Evolutionary conservation across 148 eudicot genomes (phyloP).

Genomic region (Rhododendron mucronatum): DNA sequence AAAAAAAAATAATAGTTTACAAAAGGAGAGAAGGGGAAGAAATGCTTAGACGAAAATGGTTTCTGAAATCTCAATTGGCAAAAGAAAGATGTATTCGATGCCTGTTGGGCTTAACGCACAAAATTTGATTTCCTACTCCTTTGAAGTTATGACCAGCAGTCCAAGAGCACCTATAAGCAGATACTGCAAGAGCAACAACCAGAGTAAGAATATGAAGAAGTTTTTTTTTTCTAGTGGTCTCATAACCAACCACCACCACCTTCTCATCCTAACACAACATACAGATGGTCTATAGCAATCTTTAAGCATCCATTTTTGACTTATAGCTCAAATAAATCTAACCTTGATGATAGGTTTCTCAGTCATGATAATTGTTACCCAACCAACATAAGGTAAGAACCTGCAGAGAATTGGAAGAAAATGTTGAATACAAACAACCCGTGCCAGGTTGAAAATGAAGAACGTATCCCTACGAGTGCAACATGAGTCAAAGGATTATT

Average conservation of each 20-base stretch:
- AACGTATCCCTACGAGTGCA: background rate
- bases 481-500: background rate
- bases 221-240: background rate
- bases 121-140: conserved; percentile 19
- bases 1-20: background rate
- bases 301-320: background rate
- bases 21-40: background rate
- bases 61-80: background rate
- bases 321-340: conserved; percentile 15
- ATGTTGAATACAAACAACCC: conserved; percentile 14
- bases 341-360: conserved; percentile 39
- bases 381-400: conserved; percentile 28
- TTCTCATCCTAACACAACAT: background rate
- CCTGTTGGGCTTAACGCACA: background rate
- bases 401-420: background rate
- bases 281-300: background rate
- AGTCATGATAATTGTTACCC: conserved; percentile 23
- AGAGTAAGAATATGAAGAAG: background rate
- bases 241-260: background rate
- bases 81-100: background rate
- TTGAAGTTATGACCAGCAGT: conserved; percentile 38
- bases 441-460: background rate
- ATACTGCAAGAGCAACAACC: conserved; percentile 29
- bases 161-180: conserved; percentile 42
- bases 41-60: background rate